Percentiles rank a stretch among this genome's conserved stretches.
Conservation (phyloP, 2,329 filamentous ascomycete species). For the Fusarium sp. region DNA sequence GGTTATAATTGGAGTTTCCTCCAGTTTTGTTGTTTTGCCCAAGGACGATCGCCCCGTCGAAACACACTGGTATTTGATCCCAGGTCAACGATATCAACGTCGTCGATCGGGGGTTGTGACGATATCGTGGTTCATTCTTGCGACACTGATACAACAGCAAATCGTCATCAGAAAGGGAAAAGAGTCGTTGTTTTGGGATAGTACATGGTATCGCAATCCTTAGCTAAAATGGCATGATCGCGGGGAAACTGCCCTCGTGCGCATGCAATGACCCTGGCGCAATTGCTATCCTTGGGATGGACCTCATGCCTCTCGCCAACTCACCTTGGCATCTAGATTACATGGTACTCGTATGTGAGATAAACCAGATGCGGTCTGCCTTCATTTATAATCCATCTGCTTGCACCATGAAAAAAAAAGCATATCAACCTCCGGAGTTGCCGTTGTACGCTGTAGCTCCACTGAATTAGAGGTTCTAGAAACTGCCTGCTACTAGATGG, state of each 20-base stretch:
- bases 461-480: slow-evolving; percentile 12
- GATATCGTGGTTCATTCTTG: slow-evolving; percentile 33
- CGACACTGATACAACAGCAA: slow-evolving; percentile 24
- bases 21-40: not conserved
- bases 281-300: slow-evolving; percentile 2
- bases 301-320: slow-evolving; percentile 9
- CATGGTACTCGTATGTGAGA: slow-evolving; percentile 31
- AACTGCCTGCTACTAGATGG: slow-evolving; percentile 39
- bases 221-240: slow-evolving; percentile 47
- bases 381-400: slow-evolving; percentile 29
- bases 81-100: not conserved
- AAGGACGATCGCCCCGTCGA: not conserved
- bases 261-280: slow-evolving; percentile 24
- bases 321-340: slow-evolving; percentile 23
- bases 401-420: slow-evolving; percentile 2
- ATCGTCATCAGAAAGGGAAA: slow-evolving; percentile 7
- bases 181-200: slow-evolving; percentile 1
- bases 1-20: slow-evolving; percentile 2
- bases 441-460: slow-evolving; percentile 31
- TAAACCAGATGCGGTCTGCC: slow-evolving; percentile 12
- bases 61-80: not conserved
- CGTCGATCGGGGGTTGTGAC: slow-evolving; percentile 24
- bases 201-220: slow-evolving; percentile 39
- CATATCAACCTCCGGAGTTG: slow-evolving; percentile 25
- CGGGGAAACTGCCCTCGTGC: slow-evolving; percentile 44